Conservation (phyloP, 495 filamentous ascomycete species). For the Hyaloscypha variabilis region DNA sequence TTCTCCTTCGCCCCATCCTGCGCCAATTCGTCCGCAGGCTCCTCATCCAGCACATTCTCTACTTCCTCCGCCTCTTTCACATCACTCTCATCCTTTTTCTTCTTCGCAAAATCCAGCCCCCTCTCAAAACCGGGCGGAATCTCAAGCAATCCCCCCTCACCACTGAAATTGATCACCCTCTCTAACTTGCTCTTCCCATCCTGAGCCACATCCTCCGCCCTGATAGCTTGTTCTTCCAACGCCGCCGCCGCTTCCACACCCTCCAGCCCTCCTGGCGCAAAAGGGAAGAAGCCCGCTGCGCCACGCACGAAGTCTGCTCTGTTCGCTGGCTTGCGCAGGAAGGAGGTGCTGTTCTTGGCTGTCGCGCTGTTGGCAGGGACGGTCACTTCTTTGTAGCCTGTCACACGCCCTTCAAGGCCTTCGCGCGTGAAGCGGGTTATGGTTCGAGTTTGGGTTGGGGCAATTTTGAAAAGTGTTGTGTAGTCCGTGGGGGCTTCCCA, state of each 20-base stretch:
- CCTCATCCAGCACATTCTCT: slow-evolving; percentile 71
- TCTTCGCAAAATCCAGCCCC: slow-evolving; percentile 69
- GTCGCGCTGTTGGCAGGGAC: slow-evolving; percentile 88
- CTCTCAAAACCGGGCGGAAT: slow-evolving; percentile 80
- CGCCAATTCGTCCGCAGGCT: slow-evolving; percentile 47
- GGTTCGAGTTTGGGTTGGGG: slow-evolving; percentile 89
- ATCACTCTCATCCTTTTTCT: slow-evolving; percentile 58
- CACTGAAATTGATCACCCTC: slow-evolving; percentile 77
- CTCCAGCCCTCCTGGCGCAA: slow-evolving; percentile 90
- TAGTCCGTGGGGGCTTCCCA: slow-evolving; percentile 83
- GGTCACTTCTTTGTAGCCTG: slow-evolving; percentile 92
- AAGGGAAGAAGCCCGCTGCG: slow-evolving; percentile 93
- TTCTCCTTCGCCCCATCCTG: slow-evolving; percentile 40
- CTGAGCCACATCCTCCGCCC: slow-evolving; percentile 33
- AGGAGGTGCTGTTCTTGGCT: slow-evolving; percentile 94
- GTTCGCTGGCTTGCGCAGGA: slow-evolving; percentile 83
- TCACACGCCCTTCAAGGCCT: slow-evolving; percentile 90
- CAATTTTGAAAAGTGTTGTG: slow-evolving; percentile 78
- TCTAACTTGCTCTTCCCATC: slow-evolving; percentile 61
- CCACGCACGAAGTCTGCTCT: slow-evolving; percentile 94
- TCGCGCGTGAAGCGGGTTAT: slow-evolving; percentile 90
- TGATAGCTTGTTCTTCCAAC: slow-evolving; percentile 65
- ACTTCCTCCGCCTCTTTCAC: slow-evolving; percentile 68
- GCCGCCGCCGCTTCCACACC: slow-evolving; percentile 80
- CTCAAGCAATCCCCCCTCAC: slow-evolving; percentile 78